Evolutionary conservation across 345 rosid genomes (phyloP).

Genomic region (Conringia planisiliqua): DNA sequence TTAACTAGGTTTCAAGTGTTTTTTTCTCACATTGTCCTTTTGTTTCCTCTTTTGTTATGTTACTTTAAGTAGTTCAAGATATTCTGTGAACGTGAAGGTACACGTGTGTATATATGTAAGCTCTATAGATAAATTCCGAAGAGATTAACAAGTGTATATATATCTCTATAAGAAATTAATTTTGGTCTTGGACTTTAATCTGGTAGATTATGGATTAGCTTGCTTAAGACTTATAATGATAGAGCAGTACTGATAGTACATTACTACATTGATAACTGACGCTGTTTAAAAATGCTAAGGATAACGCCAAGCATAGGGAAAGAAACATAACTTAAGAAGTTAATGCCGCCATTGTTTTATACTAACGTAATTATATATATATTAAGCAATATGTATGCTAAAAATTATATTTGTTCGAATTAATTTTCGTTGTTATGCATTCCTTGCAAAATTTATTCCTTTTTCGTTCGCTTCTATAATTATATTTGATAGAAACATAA

Average conservation of each 20-base stretch:
- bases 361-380: too few relatives aligned
- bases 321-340: too few relatives aligned
- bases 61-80: not conserved
- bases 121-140: not conserved
- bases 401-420: too few relatives aligned
- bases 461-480: too few relatives aligned
- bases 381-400: too few relatives aligned
- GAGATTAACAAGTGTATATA: not conserved
- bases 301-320: too few relatives aligned
- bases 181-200: not conserved
- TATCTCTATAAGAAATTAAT: not conserved
- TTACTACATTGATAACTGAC: not conserved
- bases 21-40: slow-evolving; percentile 7
- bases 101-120: not conserved
- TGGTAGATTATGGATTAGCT: not conserved
- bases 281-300: too few relatives aligned
- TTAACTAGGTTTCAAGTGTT: slow-evolving; percentile 16
- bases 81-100: not conserved
- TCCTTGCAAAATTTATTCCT: not conserved
- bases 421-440: not conserved
- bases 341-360: too few relatives aligned
- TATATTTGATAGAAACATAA: not conserved
- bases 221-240: not conserved
- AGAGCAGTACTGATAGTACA: not conserved
- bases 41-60: slow-evolving; percentile 25